Base-by-base conservation (phyloP, 208 protist genomes). In the Acanthamoeba divionensis region DNA sequence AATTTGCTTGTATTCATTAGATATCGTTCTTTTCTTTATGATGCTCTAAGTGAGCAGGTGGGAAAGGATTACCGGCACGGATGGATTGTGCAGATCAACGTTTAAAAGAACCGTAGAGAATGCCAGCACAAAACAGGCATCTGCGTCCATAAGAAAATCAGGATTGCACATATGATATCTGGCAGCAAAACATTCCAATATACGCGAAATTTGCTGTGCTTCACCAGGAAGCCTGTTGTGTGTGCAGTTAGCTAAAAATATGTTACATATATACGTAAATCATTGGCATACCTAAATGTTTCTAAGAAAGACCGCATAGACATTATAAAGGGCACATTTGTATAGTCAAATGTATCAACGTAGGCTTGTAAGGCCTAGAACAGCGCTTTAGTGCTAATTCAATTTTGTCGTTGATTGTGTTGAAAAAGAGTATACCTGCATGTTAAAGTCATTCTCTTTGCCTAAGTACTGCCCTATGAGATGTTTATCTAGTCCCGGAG, bases 81-180 rank as follows among this genome's bases (percentile, higher is more conserved):
- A 52, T 24, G 36, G 13, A 55, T 93, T 93, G 47, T 91, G 92
- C 0, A 91, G 60, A 24, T 83, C 77, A 4, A 87, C 83, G 24
- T 95, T 80, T 0, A 95, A 36, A 45, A 95, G 75, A 12, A 94
- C 52, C 29, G 67, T 63, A 8, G 90, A 85, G 41, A 92, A 93
- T 3, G 89, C 38, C 9, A 82, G 86, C 26, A 94, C 2, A 26
- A 65, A 95, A 44, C 80, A 33, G 7, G 45, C 38, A 47, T 94
- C 93, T 2, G 41, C 57, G 57, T 75, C 41, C 13, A 44, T 24
- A n/a, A 94, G 75, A 4, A 65, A 15, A 5, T 63, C 33, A 0
- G 82, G 52, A 3, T 91, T 75, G 10, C 47, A 38, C 18, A 33
- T 7, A 26, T 33, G 79, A 26, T 90, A 92, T 0, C 50, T 26